Evolutionary conservation across 768 basidiomycete species (phyloP).

Genomic region (Mycena rosella): DNA sequence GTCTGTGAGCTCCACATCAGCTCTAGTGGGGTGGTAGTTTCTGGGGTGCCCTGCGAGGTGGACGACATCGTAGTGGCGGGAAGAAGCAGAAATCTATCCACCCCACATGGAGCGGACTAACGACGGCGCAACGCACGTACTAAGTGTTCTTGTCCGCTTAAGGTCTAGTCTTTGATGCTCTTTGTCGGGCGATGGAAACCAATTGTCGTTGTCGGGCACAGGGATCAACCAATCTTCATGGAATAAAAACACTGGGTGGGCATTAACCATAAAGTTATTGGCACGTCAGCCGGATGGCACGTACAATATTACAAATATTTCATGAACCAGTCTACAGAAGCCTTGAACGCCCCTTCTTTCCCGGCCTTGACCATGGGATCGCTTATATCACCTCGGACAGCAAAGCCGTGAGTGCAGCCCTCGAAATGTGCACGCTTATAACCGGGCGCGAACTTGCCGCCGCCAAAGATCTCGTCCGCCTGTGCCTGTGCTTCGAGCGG

Average conservation of each 20-base stretch:
- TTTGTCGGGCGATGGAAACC: no score
- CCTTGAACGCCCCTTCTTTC: slow-evolving; percentile 13
- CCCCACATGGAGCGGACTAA: no score
- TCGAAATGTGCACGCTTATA: slow-evolving; percentile 11
- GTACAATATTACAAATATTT: slow-evolving; percentile 3
- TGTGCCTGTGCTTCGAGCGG: slow-evolving; percentile 8
- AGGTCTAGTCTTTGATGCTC: no score
- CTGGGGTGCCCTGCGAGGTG: neutral
- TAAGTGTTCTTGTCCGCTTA: no score
- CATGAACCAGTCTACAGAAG: slow-evolving; percentile 16
- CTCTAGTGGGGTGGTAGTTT: slow-evolving; percentile 25
- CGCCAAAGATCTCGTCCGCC: slow-evolving; percentile 14
- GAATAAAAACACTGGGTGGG: no score
- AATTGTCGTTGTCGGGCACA: no score
- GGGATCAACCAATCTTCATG: no score
- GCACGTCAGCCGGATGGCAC: no score
- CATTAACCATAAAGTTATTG: no score
- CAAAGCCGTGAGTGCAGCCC: slow-evolving; percentile 6
- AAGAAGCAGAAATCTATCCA: no score
- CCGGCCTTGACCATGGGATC: slow-evolving; percentile 17
- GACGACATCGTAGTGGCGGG: no score
- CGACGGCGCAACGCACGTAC: no score
- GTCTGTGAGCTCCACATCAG: slow-evolving; percentile 64
- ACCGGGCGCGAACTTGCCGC: slow-evolving; percentile 8
- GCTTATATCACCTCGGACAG: slow-evolving; percentile 1